Base-by-base conservation (phyloP, 2,329 filamentous ascomycete species). In the Fusarium secorum region DNA sequence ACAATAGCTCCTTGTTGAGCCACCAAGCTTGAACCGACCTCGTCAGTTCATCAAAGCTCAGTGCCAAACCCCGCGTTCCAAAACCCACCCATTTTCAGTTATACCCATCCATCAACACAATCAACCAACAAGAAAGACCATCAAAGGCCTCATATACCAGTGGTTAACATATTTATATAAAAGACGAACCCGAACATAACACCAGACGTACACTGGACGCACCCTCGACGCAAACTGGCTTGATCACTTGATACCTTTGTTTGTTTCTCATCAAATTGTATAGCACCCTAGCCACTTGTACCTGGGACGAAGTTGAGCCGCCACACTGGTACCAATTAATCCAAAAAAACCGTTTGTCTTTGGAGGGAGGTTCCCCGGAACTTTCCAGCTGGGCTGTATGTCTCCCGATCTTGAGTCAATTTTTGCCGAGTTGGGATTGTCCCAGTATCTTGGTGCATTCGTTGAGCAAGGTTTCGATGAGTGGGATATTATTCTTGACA, bases 401-500 rank as follows among this genome's bases (percentile, higher is more conserved):
- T 88, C 86, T 85, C 82, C 82, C 71, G 86, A 89, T 79, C 84
- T 96, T 76, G 87, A 85, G 73, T 81, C 85, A 39, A 87, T 91
- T 72, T 89, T 95, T 78, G 86, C 88, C 81, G 91, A 93, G 85
- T 85, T 95, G 85, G 93, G 92, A 78, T 86, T 96, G 79, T 85
- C 88, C 82, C 91, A 94, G 81, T 95, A 96, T 82, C 87, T 93
- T 65, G 86, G 90, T 72, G 82, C 85, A 60, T 93, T 96, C 74
- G 79, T 93, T 45, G 89, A 93, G 57, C 92, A 95, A 80, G 93
- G 93, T 6, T 96, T 96, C 79, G 93, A 96, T 79, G 89, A 90
- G 15, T 95, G 93, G 93, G 91, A 94, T 36, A 94, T 91, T 2
- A 90, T 95, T 60, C 84, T 94, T 54, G 93, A 95, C 77, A 94